These are phyloP conservation scores for Odontarrhena argentea DNA, from an alignment of 345 rosid genomes.

Conservation along the genomic window DNA sequence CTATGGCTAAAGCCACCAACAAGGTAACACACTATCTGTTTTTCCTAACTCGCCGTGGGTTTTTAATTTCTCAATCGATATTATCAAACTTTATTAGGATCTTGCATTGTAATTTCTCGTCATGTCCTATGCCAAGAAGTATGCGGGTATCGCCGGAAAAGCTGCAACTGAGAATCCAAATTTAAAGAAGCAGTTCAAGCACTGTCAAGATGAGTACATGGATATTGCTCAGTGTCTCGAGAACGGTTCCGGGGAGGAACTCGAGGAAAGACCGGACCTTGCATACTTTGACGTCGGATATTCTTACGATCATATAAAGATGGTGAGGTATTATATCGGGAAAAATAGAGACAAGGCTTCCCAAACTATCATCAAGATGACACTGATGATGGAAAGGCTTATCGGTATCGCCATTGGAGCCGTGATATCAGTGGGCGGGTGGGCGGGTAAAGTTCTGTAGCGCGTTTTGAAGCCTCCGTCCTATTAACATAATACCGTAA, in stretches of 20 bases:
- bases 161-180: background rate
- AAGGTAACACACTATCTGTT: background rate
- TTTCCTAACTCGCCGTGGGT: no score
- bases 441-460: no score
- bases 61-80: no score
- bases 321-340: background rate
- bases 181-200: conserved; percentile 2
- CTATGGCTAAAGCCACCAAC: background rate
- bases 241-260: background rate
- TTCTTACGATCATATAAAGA: background rate
- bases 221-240: background rate
- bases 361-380: background rate
- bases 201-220: background rate
- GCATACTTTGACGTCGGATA: conserved; percentile 28
- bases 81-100: no score
- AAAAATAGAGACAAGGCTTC: conserved; percentile 23
- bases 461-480: no score
- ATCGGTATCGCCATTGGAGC: background rate
- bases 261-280: conserved; percentile 21
- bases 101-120: background rate
- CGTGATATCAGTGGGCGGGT: background rate
- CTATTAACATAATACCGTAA: no score
- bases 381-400: background rate
- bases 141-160: background rate
- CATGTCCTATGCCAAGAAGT: conserved; percentile 1